Evolutionary conservation across 768 basidiomycete species (phyloP).

Genomic region (Pilatotrama ljubarskyi): DNA sequence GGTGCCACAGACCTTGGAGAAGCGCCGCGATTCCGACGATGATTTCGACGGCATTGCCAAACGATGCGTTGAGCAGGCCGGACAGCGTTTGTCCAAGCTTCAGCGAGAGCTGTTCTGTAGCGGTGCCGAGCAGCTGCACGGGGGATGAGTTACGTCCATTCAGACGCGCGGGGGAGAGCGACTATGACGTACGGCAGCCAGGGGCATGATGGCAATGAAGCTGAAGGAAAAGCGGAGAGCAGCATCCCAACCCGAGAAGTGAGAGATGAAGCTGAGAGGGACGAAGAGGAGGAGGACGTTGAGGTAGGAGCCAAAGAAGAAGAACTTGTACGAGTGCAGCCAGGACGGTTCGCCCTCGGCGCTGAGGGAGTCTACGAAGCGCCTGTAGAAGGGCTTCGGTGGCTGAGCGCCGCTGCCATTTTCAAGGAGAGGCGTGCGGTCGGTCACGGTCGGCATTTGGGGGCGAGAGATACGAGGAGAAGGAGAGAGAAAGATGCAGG

Average conservation of each 20-base stretch:
- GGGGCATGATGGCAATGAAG: slow-evolving; percentile 82
- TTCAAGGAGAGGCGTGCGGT: slow-evolving; percentile 51
- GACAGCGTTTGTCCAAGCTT: slow-evolving; percentile 84
- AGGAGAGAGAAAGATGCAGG: not conserved
- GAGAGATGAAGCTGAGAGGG: slow-evolving; percentile 67
- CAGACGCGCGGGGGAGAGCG: not conserved
- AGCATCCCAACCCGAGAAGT: slow-evolving; percentile 73
- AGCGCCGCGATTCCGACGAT: slow-evolving; percentile 89
- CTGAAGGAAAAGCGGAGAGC: slow-evolving; percentile 72
- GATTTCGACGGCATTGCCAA: slow-evolving; percentile 84
- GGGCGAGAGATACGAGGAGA: not conserved
- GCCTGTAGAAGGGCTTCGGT: slow-evolving; percentile 31
- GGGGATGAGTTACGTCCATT: not conserved
- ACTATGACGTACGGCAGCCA: slow-evolving; percentile 66
- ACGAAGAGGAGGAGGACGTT: slow-evolving; percentile 81
- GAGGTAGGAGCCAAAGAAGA: slow-evolving; percentile 65
- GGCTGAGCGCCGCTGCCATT: slow-evolving; percentile 36
- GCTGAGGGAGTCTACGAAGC: slow-evolving; percentile 44
- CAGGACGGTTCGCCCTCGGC: slow-evolving; percentile 68
- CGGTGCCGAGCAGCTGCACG: slow-evolving; percentile 68
- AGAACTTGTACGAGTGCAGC: slow-evolving; percentile 54
- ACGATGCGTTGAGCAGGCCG: slow-evolving; percentile 83
- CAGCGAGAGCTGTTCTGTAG: slow-evolving; percentile 78
- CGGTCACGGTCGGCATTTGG: slow-evolving; percentile 34
- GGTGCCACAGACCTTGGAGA: slow-evolving; percentile 53